These are phyloP conservation scores for Amniculicola lignicola DNA, from an alignment of 495 filamentous ascomycete species.

Conservation along the genomic window DNA sequence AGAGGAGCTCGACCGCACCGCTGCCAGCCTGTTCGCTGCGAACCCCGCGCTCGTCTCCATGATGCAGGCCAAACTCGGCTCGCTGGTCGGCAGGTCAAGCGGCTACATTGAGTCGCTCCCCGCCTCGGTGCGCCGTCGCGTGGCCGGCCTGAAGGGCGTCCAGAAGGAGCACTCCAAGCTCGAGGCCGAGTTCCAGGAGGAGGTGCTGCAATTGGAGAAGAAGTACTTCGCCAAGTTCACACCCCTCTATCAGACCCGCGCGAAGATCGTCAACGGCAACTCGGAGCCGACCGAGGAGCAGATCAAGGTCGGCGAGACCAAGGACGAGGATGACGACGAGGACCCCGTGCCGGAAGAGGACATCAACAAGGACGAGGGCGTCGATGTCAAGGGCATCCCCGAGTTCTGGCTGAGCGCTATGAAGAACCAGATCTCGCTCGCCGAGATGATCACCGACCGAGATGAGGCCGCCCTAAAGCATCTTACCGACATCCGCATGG, in stretches of 20 bases:
- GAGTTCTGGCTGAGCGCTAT: conserved; percentile 99
- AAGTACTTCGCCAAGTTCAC: conserved; percentile 99
- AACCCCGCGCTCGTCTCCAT: conserved; percentile 91
- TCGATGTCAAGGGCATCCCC: conserved; percentile 70
- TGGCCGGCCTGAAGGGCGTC: conserved; percentile 92
- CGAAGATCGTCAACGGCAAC: conserved; percentile 86
- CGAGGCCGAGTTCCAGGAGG: conserved; percentile 96
- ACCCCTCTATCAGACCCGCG: conserved; percentile 92
- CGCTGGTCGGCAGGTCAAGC: conserved; percentile 89
- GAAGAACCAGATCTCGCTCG: conserved; percentile 97
- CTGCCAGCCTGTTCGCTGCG: conserved; percentile 87
- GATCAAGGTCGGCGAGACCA: conserved; percentile 78
- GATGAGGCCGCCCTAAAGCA: conserved; percentile 90
- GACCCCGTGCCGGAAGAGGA: conserved; percentile 55
- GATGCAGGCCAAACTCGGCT: conserved; percentile 94
- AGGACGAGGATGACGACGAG: conserved; percentile 66
- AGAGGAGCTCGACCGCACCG: conserved; percentile 87
- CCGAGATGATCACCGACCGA: conserved; percentile 96
- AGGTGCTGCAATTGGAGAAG: conserved; percentile 96
- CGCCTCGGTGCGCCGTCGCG: conserved; percentile 79
- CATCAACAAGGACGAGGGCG: conserved; percentile 48
- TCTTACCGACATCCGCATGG: conserved; percentile 95
- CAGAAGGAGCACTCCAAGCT: conserved; percentile 98
- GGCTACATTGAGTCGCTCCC: conserved; percentile 98
- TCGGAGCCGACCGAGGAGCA: conserved; percentile 82